A percentile compares a stretch with the other conserved stretches of the same genome.
Conservation (phyloP, 768 basidiomycete species). For the Melanogaster broomeanus region DNA sequence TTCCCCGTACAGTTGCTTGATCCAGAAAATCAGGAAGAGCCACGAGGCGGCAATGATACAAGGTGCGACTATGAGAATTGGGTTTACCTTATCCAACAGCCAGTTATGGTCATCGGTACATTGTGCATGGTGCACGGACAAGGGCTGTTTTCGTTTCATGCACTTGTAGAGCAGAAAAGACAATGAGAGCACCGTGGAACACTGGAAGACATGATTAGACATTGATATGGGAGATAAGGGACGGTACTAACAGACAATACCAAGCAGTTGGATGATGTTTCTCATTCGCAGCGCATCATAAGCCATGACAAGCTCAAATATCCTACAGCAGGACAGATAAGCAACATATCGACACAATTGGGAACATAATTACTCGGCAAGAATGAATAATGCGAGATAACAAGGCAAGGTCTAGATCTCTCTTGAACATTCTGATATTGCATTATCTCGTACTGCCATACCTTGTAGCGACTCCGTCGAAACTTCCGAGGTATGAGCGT, state of each 20-base stretch:
- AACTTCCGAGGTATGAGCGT: constrained; percentile 28
- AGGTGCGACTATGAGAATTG: constrained; percentile 74
- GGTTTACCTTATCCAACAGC: constrained; percentile 60
- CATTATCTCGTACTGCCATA: constrained; percentile 14
- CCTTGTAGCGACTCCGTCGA: constrained; percentile 50
- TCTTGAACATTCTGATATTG: constrained; percentile 11
- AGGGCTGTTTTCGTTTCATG: constrained; percentile 71
- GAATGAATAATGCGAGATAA: constrained; percentile 80
- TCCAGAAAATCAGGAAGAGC: constrained; percentile 66
- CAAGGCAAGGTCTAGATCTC: constrained; percentile 71
- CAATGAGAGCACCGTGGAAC: constrained; percentile 74
- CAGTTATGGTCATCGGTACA: constrained; percentile 49
- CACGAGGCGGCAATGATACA: constrained; percentile 67
- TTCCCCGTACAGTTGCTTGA: constrained; percentile 72
- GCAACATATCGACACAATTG: neutral
- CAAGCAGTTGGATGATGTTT: constrained; percentile 77
- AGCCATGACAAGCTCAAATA: constrained; percentile 81
- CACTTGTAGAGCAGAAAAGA: constrained; percentile 76
- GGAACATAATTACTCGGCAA: constrained; percentile 64
- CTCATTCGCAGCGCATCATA: constrained; percentile 80
- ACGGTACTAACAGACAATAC: constrained; percentile 61
- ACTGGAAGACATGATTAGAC: constrained; percentile 32
- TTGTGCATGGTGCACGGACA: constrained; percentile 39
- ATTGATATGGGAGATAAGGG: neutral
- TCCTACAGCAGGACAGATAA: constrained; percentile 40